Conservation (phyloP, 1,284 basidiomycete genomes). For the Wolfiporia cocos region DNA sequence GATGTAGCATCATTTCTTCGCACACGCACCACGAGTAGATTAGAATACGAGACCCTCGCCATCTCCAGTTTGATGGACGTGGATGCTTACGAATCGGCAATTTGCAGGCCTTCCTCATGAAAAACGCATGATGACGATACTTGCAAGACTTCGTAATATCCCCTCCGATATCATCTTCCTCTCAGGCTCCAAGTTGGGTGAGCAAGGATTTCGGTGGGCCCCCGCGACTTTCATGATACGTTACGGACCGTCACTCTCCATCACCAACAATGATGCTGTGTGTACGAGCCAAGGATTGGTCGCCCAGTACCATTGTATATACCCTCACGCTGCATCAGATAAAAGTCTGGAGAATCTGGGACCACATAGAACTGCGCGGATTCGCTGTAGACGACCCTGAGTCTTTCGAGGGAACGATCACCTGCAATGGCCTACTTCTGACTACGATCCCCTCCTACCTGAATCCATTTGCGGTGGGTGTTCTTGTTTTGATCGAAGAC, state of each 20-base stretch:
- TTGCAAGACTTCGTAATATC: neutral
- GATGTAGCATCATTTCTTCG: conserved; percentile 1
- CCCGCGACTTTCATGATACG: neutral
- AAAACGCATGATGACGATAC: conserved; percentile 2
- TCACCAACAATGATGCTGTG: neutral
- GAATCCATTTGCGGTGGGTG: too few relatives aligned
- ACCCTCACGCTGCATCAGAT: neutral
- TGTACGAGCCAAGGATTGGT: neutral
- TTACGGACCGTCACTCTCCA: neutral
- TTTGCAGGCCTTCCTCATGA: neutral
- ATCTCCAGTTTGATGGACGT: conserved; percentile 6
- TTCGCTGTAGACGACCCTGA: too few relatives aligned
- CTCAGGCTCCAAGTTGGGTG: neutral
- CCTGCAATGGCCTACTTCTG: too few relatives aligned
- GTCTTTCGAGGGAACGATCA: too few relatives aligned
- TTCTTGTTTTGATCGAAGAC: too few relatives aligned
- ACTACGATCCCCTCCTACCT: too few relatives aligned
- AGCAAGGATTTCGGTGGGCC: conserved; percentile 2
- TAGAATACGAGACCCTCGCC: conserved; percentile 7
- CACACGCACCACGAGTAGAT: conserved; percentile 5
- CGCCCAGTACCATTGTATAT: neutral
- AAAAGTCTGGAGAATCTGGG: too few relatives aligned
- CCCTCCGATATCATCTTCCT: conserved; percentile 3
- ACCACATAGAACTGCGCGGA: too few relatives aligned
- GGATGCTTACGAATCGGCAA: conserved; percentile 2